Evolutionary conservation across 2,329 filamentous ascomycete species (phyloP), one percentile per base, ranked within the genome.

Genomic region (Blastomyces parvus): DNA sequence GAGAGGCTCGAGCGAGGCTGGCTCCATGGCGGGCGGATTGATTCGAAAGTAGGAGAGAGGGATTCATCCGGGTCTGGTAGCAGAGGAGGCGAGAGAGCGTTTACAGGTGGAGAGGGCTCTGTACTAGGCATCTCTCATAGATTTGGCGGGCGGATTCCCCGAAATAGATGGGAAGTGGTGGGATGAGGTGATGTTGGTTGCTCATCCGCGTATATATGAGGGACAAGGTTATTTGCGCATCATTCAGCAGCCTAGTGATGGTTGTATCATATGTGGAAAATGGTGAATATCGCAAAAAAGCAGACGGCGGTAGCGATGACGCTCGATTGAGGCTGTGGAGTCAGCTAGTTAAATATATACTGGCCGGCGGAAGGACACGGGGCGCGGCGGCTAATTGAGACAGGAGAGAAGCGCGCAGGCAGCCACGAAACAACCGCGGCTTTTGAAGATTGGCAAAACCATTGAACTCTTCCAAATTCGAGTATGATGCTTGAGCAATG

Each of bases 71-170:
- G 78, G 36, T 76, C 74, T 38, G 56, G 22, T 17, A 63, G 42
- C 64, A 80, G 76, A 40, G 81, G 79, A 33, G 83, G 74, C 56
- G 82, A 80, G 55, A 84, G 79, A 62, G 81, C 82, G 70, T 81
- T 80, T 61, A 80, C 81, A 22, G 78, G 80, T 63, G 77, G 78
- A 66, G 78, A 73, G 72, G 82, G 83, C 71, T 83, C 81, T 66
- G 77, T 74, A 52, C 77, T 74, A 50, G 77, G 74, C 77, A 79
- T 79, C 44, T 64, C 70, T 61, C 52, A 56, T 33, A 30, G 27
- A 59, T 52, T 22, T 25, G 55, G 62, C 59, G 17, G 8, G 42
- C 17, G 57, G 42, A 36, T 59, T 30, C 22, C 14, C 17, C 7
- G 38, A 22, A 13, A 13, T 52, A 25, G 56, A 33, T 44, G 56